A percentile compares a stretch with the other conserved stretches of the same genome.
Evolutionary conservation across 805 yeast species (phyloP).

Genomic region (Brettanomyces bruxellensis): DNA sequence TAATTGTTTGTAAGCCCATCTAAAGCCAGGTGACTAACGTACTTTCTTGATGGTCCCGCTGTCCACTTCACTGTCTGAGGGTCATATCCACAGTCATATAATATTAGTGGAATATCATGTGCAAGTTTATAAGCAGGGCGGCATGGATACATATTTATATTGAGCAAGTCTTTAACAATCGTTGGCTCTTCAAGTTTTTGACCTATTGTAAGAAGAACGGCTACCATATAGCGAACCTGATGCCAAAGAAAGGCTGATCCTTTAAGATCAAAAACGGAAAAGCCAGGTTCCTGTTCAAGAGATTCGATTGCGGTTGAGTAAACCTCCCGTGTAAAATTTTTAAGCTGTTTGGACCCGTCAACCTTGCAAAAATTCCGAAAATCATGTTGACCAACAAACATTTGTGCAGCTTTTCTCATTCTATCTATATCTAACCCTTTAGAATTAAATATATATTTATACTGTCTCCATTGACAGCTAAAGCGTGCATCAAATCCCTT

Average conservation of each 20-base stretch:
- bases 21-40: slow-evolving; percentile 34
- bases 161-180: slow-evolving; percentile 49
- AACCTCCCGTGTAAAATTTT: slow-evolving; percentile 64
- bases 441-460: slow-evolving; percentile 68
- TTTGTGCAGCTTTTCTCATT: slow-evolving; percentile 62
- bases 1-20: slow-evolving; percentile 47
- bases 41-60: slow-evolving; percentile 23
- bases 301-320: slow-evolving; percentile 23
- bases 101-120: slow-evolving; percentile 74
- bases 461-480: slow-evolving; percentile 81
- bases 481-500: slow-evolving; percentile 81
- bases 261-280: slow-evolving; percentile 62
- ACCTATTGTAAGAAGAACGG: slow-evolving; percentile 70
- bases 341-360: slow-evolving; percentile 89
- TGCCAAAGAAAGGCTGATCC: slow-evolving; percentile 97
- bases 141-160: slow-evolving; percentile 45
- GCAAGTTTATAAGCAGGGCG: slow-evolving; percentile 87
- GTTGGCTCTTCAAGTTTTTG: slow-evolving; percentile 59
- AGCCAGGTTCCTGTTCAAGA: slow-evolving; percentile 23
- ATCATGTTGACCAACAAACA: slow-evolving; percentile 70
- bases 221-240: slow-evolving; percentile 95
- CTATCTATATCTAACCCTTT: slow-evolving; percentile 46
- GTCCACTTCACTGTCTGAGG: slow-evolving; percentile 55
- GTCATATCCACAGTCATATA: slow-evolving; percentile 76
- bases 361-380: slow-evolving; percentile 91